phyloP scores from a whole-genome alignment of 139 green algal species.

The Chlamydomonas incerta region DNA sequence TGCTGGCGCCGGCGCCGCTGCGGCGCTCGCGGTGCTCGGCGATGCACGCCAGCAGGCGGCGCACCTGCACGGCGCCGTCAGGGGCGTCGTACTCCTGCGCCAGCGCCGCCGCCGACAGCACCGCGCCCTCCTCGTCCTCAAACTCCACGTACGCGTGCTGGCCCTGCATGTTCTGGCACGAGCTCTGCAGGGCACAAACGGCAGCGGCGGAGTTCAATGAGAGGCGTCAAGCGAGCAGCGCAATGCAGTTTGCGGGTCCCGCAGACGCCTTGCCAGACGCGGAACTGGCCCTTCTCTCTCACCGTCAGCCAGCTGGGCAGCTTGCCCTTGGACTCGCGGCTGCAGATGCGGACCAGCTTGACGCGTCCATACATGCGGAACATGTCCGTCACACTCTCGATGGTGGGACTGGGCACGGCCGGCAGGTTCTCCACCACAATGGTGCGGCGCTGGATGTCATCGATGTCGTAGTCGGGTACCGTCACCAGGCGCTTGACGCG shows the following conservation, averaged over 20 bases:
- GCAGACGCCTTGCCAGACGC: too few species aligned
- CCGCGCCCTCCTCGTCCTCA: constrained; percentile 52
- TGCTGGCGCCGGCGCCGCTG: not conserved
- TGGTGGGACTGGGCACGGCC: constrained; percentile 57
- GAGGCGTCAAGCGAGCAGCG: too few species aligned
- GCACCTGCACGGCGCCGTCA: constrained; percentile 18
- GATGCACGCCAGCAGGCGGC: constrained; percentile 25
- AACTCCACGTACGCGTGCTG: constrained; percentile 68
- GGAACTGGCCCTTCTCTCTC: not conserved
- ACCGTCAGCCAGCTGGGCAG: constrained; percentile 65
- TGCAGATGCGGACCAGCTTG: constrained; percentile 68
- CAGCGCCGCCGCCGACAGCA: constrained; percentile 36
- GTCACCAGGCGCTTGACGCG: constrained; percentile 45
- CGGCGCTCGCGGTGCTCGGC: constrained; percentile 39
- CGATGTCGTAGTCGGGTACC: constrained; percentile 66
- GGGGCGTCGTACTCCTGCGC: constrained; percentile 33
- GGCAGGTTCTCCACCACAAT: constrained; percentile 73
- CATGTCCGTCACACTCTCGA: constrained; percentile 68
- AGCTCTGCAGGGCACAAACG: constrained; percentile 12
- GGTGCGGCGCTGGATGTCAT: constrained; percentile 60
- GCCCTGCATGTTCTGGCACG: constrained; percentile 10
- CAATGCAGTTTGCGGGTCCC: too few species aligned
- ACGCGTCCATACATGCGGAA: constrained; percentile 57
- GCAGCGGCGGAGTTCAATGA: too few species aligned
- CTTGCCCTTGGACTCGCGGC: constrained; percentile 64